Percentiles rank a stretch among this genome's conserved stretches.
Evolutionary conservation across 306 rosid genomes (phyloP).

Genomic region (Hylodesmum podocarpum): DNA sequence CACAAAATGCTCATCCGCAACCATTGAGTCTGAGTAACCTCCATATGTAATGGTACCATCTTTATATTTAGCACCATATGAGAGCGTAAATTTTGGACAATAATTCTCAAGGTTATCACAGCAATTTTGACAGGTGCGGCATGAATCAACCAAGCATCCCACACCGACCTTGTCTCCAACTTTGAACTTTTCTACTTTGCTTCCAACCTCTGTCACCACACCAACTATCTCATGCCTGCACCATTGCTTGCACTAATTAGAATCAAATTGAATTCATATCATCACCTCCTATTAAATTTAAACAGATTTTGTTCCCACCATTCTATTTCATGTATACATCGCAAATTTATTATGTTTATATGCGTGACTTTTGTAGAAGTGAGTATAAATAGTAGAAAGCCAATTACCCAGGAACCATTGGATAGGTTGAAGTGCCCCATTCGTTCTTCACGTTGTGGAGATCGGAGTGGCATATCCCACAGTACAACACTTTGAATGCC

Average conservation of each 20-base stretch:
- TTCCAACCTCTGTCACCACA: slow-evolving; percentile 49
- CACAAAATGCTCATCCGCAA: slow-evolving; percentile 44
- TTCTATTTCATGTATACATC: too few species aligned
- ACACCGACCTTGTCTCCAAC: slow-evolving; percentile 66
- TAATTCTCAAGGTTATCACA: slow-evolving; percentile 42
- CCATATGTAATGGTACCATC: slow-evolving; percentile 54
- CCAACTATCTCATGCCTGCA: slow-evolving; percentile 53
- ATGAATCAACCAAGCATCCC: slow-evolving; percentile 49
- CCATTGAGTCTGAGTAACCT: slow-evolving; percentile 56
- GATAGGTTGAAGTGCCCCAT: slow-evolving; percentile 32
- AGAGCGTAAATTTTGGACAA: slow-evolving; percentile 38
- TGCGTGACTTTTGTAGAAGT: too few species aligned
- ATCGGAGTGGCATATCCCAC: slow-evolving; percentile 56
- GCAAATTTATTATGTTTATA: too few species aligned
- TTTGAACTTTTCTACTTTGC: slow-evolving; percentile 44
- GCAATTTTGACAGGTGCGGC: slow-evolving; percentile 46
- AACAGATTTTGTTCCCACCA: too few species aligned
- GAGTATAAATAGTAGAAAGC: too few species aligned
- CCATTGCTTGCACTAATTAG: neutral
- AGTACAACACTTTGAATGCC: slow-evolving; percentile 44
- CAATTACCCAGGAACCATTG: too few species aligned
- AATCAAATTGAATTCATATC: neutral
- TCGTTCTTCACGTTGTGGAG: slow-evolving; percentile 44
- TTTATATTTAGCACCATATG: slow-evolving; percentile 18
- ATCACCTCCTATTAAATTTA: too few species aligned